Percentiles rank a stretch among this genome's conserved stretches.
Evolutionary conservation across 2,329 filamentous ascomycete species (phyloP).

Genomic region (Endoconidiophora polonica): DNA sequence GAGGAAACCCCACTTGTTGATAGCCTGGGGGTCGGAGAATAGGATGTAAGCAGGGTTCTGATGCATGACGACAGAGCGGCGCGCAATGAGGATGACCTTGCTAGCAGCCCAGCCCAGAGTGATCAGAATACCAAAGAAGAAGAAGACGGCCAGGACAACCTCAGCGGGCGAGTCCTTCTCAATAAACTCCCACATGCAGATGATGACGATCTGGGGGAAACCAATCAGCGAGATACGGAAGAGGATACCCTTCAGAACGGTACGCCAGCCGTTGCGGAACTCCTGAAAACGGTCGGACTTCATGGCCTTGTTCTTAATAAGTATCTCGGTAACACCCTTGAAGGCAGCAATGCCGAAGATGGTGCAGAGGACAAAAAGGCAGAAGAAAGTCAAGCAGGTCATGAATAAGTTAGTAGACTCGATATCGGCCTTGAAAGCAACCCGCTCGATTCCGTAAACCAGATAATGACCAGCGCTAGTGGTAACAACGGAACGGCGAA

Average conservation of each 20-base stretch:
- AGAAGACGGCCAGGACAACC: constrained; percentile 74
- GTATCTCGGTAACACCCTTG: constrained; percentile 65
- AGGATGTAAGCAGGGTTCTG: constrained; percentile 95
- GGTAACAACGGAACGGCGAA: constrained; percentile 38
- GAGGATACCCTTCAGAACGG: constrained; percentile 81
- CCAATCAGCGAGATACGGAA: constrained; percentile 83
- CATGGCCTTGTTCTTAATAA: constrained; percentile 60
- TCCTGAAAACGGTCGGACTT: constrained; percentile 75
- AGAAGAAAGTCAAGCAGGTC: constrained; percentile 79
- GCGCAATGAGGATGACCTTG: constrained; percentile 80
- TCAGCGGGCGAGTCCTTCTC: constrained; percentile 70
- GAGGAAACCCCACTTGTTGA: constrained; percentile 97
- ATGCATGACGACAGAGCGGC: constrained; percentile 77
- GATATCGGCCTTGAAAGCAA: constrained; percentile 70
- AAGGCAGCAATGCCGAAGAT: constrained; percentile 57
- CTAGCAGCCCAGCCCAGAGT: constrained; percentile 73
- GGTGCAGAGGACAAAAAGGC: constrained; percentile 63
- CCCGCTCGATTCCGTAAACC: constrained; percentile 73
- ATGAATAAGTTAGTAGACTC: constrained; percentile 88
- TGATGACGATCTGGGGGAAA: constrained; percentile 76
- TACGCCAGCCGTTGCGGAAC: constrained; percentile 87
- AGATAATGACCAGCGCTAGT: constrained; percentile 38
- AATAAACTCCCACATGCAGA: constrained; percentile 90
- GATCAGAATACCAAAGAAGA: constrained; percentile 62
- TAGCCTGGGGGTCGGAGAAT: constrained; percentile 80